Evolutionary conservation across 306 rosid genomes (phyloP), one percentile per base, ranked within the genome.

Genomic region (Cyclanthera cordifolia): DNA sequence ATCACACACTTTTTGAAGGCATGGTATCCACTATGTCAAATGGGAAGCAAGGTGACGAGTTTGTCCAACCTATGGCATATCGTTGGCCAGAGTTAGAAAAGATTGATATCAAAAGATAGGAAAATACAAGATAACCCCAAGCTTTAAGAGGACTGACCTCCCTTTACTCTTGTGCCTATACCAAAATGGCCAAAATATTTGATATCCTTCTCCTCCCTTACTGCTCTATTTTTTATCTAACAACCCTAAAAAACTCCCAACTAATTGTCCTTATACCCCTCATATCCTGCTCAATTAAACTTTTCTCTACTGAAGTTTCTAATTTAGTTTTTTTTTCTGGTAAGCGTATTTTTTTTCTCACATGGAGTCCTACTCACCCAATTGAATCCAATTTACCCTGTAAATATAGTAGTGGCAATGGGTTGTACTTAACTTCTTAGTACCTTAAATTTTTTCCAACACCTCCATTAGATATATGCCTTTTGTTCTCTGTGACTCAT

Each of bases 71-170:
- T 74, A 74, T 71, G 72, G 94, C 82, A 51, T 86, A 76, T 70
- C 75, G 59, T 68, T 89, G 95, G 98, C 98, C 98, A 70, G 76
- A 88, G 76, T 84, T 93, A 71, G 95, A 84, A 76, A 82, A 79
- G 82, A 70, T 83, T 47, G n/a, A n/a, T n/a, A n/a, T n/a, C n/a
- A n/a, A n/a, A n/a, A n/a, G n/a, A n/a, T n/a, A n/a, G n/a, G n/a
- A n/a, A n/a, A n/a, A n/a, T n/a, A n/a, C n/a, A n/a, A n/a, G n/a
- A n/a, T n/a, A n/a, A n/a, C n/a, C n/a, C n/a, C n/a, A n/a, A n/a
- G n/a, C n/a, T n/a, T n/a, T n/a, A n/a, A n/a, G n/a, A n/a, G n/a
- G n/a, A n/a, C n/a, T n/a, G n/a, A n/a, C n/a, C n/a, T n/a, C n/a
- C n/a, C n/a, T n/a, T n/a, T n/a, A n/a, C n/a, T n/a, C n/a, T n/a